Conservation (phyloP, 345 rosid species). For the Cardamine chenopodiifolia region DNA sequence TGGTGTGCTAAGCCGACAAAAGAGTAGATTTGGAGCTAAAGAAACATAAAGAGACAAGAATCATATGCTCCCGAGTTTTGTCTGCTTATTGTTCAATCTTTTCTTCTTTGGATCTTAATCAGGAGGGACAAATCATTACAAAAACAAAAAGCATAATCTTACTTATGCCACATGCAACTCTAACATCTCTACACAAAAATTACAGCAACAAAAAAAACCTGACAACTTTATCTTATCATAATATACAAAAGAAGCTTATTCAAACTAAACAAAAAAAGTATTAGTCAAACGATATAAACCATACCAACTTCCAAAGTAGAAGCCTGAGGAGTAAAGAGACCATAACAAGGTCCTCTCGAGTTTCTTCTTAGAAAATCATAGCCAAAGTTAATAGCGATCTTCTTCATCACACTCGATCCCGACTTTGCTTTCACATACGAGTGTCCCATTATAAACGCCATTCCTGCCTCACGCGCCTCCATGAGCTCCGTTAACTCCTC, state of each 20-base stretch:
- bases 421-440: conserved; percentile 78
- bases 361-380: conserved; percentile 91
- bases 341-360: conserved; percentile 73
- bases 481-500: conserved; percentile 77
- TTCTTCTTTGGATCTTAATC: conserved; percentile 11
- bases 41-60: conserved; percentile 44
- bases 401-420: conserved; percentile 89
- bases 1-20: conserved; percentile 34
- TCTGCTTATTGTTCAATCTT: conserved; percentile 32
- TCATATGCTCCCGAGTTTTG: conserved; percentile 43
- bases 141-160: conserved; percentile 31
- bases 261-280: neutral
- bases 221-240: neutral
- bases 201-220: conserved; percentile 21
- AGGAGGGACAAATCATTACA: conserved; percentile 31
- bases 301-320: conserved; percentile 96
- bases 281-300: conserved; percentile 68
- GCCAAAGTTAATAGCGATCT: conserved; percentile 72
- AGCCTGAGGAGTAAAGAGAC: conserved; percentile 74
- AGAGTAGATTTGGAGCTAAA: conserved; percentile 35
- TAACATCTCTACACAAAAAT: conserved; percentile 25
- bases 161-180: conserved; percentile 39
- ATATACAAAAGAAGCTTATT: conserved; percentile 29
- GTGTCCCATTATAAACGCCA: conserved; percentile 91
- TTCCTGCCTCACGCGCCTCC: conserved; percentile 93